These are phyloP conservation scores for Lachancea waltii DNA, from an alignment of 805 yeast genomes.

Conservation along the genomic window DNA sequence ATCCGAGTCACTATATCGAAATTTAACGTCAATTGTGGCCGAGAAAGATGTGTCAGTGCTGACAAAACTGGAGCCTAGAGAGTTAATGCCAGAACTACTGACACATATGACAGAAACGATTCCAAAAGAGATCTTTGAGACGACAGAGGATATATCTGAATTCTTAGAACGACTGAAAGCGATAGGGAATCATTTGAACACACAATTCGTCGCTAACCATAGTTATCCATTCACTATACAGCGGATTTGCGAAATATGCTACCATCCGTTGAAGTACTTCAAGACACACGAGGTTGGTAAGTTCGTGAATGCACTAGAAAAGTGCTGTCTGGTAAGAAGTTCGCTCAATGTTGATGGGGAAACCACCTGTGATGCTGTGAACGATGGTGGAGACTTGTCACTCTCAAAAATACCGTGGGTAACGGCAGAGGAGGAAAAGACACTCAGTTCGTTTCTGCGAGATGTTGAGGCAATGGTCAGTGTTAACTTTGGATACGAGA, in stretches of 20 bases:
- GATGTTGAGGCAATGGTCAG: constrained; percentile 30
- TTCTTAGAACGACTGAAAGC: constrained; percentile 10
- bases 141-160: constrained; percentile 1
- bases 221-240: constrained; percentile 43
- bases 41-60: constrained; percentile 13
- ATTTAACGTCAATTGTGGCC: constrained; percentile 14
- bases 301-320: constrained; percentile 39
- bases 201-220: constrained; percentile 14
- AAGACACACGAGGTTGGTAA: constrained; percentile 34
- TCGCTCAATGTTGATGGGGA: constrained; percentile 10
- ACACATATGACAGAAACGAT: constrained; percentile 22
- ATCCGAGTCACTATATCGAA: constrained; percentile 15
- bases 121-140: constrained; percentile 22
- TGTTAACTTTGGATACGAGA: constrained; percentile 29
- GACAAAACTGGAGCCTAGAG: constrained; percentile 10
- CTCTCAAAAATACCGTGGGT: constrained; percentile 27
- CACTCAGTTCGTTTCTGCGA: constrained; percentile 21
- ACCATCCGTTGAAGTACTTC: constrained; percentile 39
- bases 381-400: constrained; percentile 25
- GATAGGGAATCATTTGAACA: constrained; percentile 13
- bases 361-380: constrained; percentile 1
- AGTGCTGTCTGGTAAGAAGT: constrained; percentile 24
- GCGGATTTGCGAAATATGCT: constrained; percentile 41
- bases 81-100: constrained; percentile 18
- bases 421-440: constrained; percentile 15